A percentile compares a stretch with the other conserved stretches of the same genome.
These are phyloP conservation scores for Cladosporium sp. DNA, from an alignment of 2,329 filamentous ascomycete genomes.

Conservation along the genomic window DNA sequence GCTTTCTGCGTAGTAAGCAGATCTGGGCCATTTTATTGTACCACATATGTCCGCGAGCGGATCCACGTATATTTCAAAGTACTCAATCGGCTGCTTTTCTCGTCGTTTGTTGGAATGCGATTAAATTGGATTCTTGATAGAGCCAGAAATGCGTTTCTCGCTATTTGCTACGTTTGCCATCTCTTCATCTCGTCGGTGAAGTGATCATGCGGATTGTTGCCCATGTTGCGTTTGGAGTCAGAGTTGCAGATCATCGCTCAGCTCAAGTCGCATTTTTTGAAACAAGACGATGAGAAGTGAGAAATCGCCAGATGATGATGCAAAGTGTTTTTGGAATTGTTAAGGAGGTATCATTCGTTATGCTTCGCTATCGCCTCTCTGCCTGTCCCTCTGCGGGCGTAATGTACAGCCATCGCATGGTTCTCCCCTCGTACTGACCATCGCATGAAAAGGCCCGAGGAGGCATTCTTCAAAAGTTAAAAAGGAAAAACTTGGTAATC, in stretches of 20 bases:
- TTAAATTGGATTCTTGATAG: background rate
- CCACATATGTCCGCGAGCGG: background rate
- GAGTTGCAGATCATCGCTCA: background rate
- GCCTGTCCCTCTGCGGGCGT: constrained; percentile 20
- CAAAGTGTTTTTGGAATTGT: constrained; percentile 16
- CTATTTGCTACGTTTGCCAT: background rate
- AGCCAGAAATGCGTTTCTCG: background rate
- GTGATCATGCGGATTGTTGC: too few species aligned
- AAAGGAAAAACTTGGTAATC: constrained; percentile 19
- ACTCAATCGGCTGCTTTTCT: background rate
- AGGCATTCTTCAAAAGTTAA: constrained; percentile 21
- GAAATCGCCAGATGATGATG: background rate
- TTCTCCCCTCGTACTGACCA: constrained; percentile 19
- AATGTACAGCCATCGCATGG: constrained; percentile 21
- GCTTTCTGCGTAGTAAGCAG: background rate
- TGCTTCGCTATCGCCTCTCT: constrained; percentile 21
- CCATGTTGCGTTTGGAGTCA: background rate
- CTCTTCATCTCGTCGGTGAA: background rate
- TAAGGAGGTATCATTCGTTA: constrained; percentile 23
- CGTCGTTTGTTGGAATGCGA: background rate
- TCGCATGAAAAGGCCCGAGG: constrained; percentile 21
- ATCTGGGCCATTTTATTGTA: background rate
- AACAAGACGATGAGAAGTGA: background rate
- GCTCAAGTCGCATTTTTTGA: background rate
- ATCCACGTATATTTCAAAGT: background rate